These are phyloP conservation scores for Domatiomyces catenatus DNA, from an alignment of 2,329 filamentous ascomycete genomes.

Conservation along the genomic window DNA sequence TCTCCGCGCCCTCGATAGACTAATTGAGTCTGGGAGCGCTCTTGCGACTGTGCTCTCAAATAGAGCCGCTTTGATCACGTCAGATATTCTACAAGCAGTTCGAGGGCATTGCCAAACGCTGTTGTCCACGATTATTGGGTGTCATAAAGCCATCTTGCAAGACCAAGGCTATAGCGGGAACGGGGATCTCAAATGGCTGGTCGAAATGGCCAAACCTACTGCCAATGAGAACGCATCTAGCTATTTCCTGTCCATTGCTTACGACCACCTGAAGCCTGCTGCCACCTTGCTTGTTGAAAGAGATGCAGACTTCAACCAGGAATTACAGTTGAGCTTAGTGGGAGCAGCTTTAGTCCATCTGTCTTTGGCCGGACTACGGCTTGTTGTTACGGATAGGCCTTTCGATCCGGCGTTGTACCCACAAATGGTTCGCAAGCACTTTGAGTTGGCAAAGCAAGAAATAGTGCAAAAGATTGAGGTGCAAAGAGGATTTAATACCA, in stretches of 20 bases:
- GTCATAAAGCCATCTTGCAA: constrained; percentile 3
- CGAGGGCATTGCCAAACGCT: not conserved
- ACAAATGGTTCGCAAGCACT: constrained; percentile 47
- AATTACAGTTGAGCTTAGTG: constrained; percentile 13
- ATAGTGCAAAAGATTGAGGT: constrained; percentile 44
- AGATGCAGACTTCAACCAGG: constrained; percentile 5
- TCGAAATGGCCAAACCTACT: not conserved
- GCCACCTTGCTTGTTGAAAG: not conserved
- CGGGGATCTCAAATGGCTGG: constrained; percentile 4
- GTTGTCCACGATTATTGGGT: not conserved
- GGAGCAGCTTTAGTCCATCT: constrained; percentile 61
- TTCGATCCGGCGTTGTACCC: constrained; percentile 61
- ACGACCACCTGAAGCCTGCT: not conserved
- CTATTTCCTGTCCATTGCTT: not conserved
- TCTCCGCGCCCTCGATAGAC: not conserved
- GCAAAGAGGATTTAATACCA: constrained; percentile 48
- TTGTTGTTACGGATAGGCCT: constrained; percentile 73
- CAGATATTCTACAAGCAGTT: not conserved
- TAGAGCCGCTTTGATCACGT: not conserved
- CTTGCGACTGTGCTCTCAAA: not conserved
- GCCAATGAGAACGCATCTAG: not conserved
- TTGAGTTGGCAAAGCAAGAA: constrained; percentile 40
- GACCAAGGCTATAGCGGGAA: constrained; percentile 3
- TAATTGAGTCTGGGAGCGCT: not conserved
- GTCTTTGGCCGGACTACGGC: constrained; percentile 54